Conservation (phyloP, 192 early-diverging fungal genomes). For the Backusella westeae region DNA sequence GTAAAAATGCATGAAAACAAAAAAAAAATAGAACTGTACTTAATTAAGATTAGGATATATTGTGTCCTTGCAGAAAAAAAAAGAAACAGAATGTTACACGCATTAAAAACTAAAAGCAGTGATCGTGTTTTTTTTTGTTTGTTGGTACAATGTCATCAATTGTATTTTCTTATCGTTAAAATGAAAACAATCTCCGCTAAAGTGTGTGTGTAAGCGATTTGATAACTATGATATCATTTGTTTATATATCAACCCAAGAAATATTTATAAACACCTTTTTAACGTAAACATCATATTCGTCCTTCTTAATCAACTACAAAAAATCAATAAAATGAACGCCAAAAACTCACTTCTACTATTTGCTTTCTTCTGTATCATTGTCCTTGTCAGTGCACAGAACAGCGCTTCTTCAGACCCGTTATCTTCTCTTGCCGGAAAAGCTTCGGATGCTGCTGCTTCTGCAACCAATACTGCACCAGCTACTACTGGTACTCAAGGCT, state of each 20-base stretch:
- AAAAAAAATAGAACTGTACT: background rate
- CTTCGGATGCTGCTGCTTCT: background rate
- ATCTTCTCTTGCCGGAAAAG: background rate
- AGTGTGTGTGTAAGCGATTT: background rate
- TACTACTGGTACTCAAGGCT: background rate
- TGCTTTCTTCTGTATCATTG: constrained; percentile 7
- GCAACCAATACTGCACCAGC: background rate
- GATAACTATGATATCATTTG: background rate
- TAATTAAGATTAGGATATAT: background rate
- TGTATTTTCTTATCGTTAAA: background rate
- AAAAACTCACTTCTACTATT: background rate
- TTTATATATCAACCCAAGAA: background rate
- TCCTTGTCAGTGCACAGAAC: background rate
- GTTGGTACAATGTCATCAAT: background rate
- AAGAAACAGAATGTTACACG: background rate
- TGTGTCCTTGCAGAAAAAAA: background rate
- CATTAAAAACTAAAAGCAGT: background rate
- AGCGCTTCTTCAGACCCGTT: background rate
- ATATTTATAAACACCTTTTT: background rate
- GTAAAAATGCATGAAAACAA: background rate
- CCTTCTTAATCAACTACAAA: background rate
- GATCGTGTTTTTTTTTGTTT: background rate
- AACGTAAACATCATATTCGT: background rate
- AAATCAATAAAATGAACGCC: constrained; percentile 12
- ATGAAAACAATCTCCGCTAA: background rate